A percentile compares a stretch with the other conserved stretches of the same genome.
Evolutionary conservation across 306 rosid species (phyloP).

Genomic region (Erythrophleum fordii): DNA sequence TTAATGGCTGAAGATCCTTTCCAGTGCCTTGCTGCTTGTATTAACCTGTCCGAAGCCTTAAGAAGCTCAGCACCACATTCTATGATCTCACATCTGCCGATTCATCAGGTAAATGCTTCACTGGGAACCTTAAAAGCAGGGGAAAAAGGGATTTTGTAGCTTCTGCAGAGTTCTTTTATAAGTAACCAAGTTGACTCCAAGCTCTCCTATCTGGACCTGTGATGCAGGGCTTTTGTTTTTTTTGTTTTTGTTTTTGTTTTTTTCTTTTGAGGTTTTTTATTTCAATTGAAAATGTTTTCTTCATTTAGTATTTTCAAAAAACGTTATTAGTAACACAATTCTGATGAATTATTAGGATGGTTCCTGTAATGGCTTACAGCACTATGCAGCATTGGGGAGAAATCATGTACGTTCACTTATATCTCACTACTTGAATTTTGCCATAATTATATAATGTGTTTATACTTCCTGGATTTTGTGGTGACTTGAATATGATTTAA

Average conservation of each 20-base stretch:
- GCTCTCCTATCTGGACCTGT: neutral
- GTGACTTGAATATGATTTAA: constrained; percentile 8
- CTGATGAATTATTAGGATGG: constrained; percentile 69
- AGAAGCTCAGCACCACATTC: constrained; percentile 78
- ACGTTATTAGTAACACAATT: constrained; percentile 30
- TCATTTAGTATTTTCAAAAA: neutral
- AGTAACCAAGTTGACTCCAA: constrained; percentile 15
- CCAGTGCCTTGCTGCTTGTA: constrained; percentile 87
- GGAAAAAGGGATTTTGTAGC: neutral
- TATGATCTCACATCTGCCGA: constrained; percentile 73
- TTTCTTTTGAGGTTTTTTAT: too few species aligned
- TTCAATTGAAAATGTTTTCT: neutral
- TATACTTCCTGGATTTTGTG: constrained; percentile 12
- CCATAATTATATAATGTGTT: neutral
- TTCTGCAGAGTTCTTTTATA: constrained; percentile 22
- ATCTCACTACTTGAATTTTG: constrained; percentile 20
- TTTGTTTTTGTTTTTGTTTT: neutral
- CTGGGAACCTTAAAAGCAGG: neutral
- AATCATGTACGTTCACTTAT: constrained; percentile 59
- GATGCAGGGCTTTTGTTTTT: neutral
- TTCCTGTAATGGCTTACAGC: constrained; percentile 93
- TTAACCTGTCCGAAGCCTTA: constrained; percentile 79
- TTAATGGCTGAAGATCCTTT: constrained; percentile 90
- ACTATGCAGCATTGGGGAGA: constrained; percentile 92
- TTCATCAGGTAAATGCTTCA: constrained; percentile 73